Evolutionary conservation across 2,329 filamentous ascomycete genomes (phyloP), one percentile per base, ranked within the genome.

Genomic region (Neopestalotiopsis rosae): DNA sequence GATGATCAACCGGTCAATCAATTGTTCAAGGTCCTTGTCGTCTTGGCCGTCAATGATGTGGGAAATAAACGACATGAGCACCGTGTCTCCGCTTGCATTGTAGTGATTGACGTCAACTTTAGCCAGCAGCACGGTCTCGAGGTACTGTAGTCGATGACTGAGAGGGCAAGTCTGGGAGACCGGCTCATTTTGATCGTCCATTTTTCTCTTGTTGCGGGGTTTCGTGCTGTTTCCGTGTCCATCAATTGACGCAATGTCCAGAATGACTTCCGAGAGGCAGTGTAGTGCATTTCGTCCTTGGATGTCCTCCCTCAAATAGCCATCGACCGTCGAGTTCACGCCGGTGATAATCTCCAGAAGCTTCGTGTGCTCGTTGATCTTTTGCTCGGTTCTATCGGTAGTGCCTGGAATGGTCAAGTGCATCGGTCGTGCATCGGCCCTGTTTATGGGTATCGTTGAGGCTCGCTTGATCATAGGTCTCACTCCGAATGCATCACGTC

Each of bases 281-380:
- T 90, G 88, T 17, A 90, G 79, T 9, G 84, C 87, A 69, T 90
- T 90, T 28, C 86, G 84, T 5, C 88, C 87, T 5, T 83, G 75
- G 1, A 76, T 52, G 71, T 87, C 84, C 70, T 86, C 83, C 17
- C 75, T 66, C 6, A 57, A 80, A 74, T 17, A 71, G 74, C 62
- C 77, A 72, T 9, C 75, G 72, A 5, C 71, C 67, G 30, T 68
- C 71, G 5, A 3, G 3, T 73, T 56, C 3, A 80, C 79, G 2
- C 75, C 76, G 7, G 75, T 77, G 32, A 86, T 78, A 34, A 81
- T 76, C 24, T 73, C 75, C 45, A 85, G 70, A 5, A 85, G 78
- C 9, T 78, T 76, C 24, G 78, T 74, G 57, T 80, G 79, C 12
- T 71, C n/a, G 38, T 61, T 42, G 65, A 75, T 71, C 6, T 74